Percentiles rank a stretch among this genome's conserved stretches.
These are phyloP conservation scores for Jamesozyma rosinii DNA, from an alignment of 805 yeast genomes.

Conservation along the genomic window DNA sequence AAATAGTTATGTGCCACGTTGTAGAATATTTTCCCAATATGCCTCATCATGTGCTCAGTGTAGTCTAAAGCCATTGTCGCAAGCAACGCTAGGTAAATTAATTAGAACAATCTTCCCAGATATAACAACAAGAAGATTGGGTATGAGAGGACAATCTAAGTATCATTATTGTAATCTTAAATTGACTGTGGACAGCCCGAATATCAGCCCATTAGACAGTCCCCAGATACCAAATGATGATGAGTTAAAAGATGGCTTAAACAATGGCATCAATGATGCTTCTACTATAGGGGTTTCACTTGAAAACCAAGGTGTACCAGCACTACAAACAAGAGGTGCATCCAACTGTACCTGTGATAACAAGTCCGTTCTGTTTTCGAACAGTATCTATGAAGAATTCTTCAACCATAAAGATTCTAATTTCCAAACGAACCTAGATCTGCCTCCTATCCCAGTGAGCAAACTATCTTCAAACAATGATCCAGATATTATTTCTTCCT, in stretches of 20 bases:
- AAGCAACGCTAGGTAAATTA: conserved; percentile 71
- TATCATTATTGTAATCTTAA: conserved; percentile 80
- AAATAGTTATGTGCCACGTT: conserved; percentile 53
- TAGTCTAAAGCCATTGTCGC: conserved; percentile 52
- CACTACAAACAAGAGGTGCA: neutral
- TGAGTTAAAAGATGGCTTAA: neutral
- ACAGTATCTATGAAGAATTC: neutral
- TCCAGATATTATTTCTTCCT: conserved; percentile 49
- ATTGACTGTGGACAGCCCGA: conserved; percentile 17
- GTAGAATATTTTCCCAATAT: conserved; percentile 58
- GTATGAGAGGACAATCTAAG: conserved; percentile 72
- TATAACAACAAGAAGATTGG: conserved; percentile 67
- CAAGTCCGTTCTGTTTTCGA: neutral
- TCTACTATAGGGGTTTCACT: neutral
- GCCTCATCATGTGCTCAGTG: conserved; percentile 47
- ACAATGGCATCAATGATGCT: neutral
- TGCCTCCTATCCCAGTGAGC: conserved; percentile 32
- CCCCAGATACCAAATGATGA: neutral
- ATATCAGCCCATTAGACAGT: neutral
- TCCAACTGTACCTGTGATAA: neutral
- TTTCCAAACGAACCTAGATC: conserved; percentile 17
- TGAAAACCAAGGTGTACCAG: neutral
- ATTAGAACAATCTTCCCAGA: conserved; percentile 57
- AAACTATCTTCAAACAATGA: conserved; percentile 27
- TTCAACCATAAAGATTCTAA: neutral